These are phyloP conservation scores for Starmerella davenportii DNA, from an alignment of 805 yeast species.

Conservation along the genomic window DNA sequence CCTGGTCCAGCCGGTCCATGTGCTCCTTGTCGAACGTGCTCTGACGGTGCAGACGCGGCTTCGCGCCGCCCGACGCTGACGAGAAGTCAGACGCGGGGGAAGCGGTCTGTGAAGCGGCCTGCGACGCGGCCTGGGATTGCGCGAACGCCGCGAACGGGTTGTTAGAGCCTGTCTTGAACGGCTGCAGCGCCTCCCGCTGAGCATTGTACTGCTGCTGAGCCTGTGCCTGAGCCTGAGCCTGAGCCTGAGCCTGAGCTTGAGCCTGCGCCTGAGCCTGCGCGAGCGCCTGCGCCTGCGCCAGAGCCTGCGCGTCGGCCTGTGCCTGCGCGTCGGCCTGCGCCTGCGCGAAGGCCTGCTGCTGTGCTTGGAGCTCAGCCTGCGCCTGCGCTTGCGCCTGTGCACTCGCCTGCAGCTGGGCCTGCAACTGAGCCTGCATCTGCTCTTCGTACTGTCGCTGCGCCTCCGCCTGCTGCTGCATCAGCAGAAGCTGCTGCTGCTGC, in stretches of 20 bases:
- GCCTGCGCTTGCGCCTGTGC: constrained; percentile 24
- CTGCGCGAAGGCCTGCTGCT: constrained; percentile 18
- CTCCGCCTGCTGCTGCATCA: constrained; percentile 18
- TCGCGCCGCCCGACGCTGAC: constrained; percentile 9
- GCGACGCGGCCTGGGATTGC: constrained; percentile 18
- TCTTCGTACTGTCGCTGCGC: constrained; percentile 26
- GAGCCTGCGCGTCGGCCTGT: constrained; percentile 26
- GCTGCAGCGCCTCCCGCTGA: constrained; percentile 29
- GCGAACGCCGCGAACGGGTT: constrained; percentile 49
- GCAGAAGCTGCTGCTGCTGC: constrained; percentile 6
- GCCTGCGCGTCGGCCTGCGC: constrained; percentile 13
- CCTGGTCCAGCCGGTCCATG: constrained; percentile 54
- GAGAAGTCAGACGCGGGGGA: not conserved
- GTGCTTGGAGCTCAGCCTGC: constrained; percentile 15
- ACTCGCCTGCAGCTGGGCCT: constrained; percentile 20
- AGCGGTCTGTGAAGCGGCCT: constrained; percentile 16
- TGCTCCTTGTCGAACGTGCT: constrained; percentile 33
- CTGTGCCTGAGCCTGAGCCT: constrained; percentile 14
- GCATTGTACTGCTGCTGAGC: constrained; percentile 19
- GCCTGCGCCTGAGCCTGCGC: constrained; percentile 21
- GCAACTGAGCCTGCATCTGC: constrained; percentile 19
- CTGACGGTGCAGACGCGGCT: constrained; percentile 22
- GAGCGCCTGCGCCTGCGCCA: constrained; percentile 19
- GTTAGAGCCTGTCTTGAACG: constrained; percentile 53
- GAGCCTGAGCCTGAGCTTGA: constrained; percentile 23